A percentile compares a stretch with the other conserved stretches of the same genome.
Evolutionary conservation across 1,139 yeast species (phyloP).

Genomic region (Geotrichum aggregatum): DNA sequence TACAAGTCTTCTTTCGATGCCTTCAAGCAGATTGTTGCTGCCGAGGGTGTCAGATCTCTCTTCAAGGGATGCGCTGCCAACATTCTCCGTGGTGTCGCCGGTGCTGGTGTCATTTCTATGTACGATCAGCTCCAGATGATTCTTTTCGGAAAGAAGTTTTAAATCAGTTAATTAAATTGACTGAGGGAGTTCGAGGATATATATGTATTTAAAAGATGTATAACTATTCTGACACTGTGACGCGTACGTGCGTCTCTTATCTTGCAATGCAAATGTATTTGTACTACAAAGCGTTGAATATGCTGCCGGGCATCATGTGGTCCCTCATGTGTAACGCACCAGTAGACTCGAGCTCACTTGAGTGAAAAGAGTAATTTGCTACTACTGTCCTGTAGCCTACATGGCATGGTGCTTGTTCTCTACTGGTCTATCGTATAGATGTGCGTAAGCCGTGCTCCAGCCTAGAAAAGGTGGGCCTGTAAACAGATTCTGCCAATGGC

Average conservation of each 20-base stretch:
- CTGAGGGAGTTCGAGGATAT: background rate
- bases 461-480: too few relatives aligned
- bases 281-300: too few relatives aligned
- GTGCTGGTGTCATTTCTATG: conserved; percentile 79
- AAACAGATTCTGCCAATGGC: too few relatives aligned
- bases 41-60: conserved; percentile 66
- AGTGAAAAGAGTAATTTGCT: too few relatives aligned
- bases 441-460: too few relatives aligned
- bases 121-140: conserved; percentile 74
- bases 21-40: conserved; percentile 63
- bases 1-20: conserved; percentile 74
- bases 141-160: conserved; percentile 64
- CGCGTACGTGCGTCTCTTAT: background rate
- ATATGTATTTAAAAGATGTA: background rate
- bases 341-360: too few relatives aligned
- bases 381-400: too few relatives aligned
- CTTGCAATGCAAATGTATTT: background rate
- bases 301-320: too few relatives aligned
- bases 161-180: background rate
- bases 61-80: conserved; percentile 88
- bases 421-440: too few relatives aligned
- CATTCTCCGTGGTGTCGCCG: conserved; percentile 85
- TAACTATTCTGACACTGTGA: background rate
- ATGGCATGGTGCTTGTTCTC: too few relatives aligned
- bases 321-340: too few relatives aligned